phyloP scores from a whole-genome alignment of 78 protist species.

The Dictyostelium capitatum region DNA sequence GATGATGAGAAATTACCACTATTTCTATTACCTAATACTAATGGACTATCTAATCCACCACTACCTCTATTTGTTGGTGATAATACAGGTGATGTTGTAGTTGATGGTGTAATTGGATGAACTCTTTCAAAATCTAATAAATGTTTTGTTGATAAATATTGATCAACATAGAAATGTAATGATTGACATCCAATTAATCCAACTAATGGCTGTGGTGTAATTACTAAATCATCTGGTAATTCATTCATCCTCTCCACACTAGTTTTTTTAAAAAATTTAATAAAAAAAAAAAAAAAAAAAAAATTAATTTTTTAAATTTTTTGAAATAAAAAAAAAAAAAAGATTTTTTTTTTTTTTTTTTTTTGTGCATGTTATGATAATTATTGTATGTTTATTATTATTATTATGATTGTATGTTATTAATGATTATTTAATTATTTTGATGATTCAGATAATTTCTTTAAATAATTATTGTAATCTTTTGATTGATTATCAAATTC shows the following conservation, averaged over 20 bases:
- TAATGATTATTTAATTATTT: neutral
- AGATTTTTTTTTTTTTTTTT: neutral
- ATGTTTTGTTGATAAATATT: conserved; percentile 33
- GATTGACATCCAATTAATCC: conserved; percentile 34
- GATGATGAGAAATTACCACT: neutral
- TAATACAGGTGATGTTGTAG: neutral
- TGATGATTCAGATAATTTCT: conserved; percentile 17
- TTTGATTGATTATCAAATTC: conserved; percentile 67
- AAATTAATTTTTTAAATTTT: neutral
- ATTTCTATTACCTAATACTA: neutral
- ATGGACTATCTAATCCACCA: neutral
- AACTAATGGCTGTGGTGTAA: conserved; percentile 48
- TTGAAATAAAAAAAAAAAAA: neutral
- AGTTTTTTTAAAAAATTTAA: neutral
- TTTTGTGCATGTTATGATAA: neutral
- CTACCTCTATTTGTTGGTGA: neutral
- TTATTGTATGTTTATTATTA: neutral
- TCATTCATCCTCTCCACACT: conserved; percentile 61
- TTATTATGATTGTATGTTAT: neutral
- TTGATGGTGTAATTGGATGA: conserved; percentile 54
- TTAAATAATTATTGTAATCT: conserved; percentile 51
- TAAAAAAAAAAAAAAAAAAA: neutral
- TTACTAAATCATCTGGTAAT: conserved; percentile 66
- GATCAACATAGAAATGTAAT: conserved; percentile 43
- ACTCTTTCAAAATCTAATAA: conserved; percentile 32